Evolutionary conservation across 345 rosid genomes (phyloP).

Genomic region (Hibiscus syriacus): DNA sequence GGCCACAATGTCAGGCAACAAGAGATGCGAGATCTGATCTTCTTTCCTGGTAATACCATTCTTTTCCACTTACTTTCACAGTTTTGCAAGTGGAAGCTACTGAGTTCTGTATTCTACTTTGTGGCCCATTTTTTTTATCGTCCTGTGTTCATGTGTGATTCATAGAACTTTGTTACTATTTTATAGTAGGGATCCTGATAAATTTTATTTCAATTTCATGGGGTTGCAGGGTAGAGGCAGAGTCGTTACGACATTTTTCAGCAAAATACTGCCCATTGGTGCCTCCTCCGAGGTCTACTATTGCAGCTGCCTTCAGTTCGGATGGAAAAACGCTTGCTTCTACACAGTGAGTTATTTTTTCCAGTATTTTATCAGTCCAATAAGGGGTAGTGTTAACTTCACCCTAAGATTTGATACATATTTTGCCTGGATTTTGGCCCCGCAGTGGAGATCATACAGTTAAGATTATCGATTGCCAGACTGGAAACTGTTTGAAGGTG

Average conservation of each 20-base stretch:
- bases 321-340: conserved; percentile 78
- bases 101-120: background rate
- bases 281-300: conserved; percentile 82
- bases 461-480: conserved; percentile 66
- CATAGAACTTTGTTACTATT: background rate
- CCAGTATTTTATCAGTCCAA: background rate
- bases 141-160: background rate
- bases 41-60: conserved; percentile 52
- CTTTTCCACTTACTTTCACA: background rate
- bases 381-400: background rate
- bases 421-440: conserved; percentile 3
- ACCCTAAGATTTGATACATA: background rate
- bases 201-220: background rate
- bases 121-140: background rate
- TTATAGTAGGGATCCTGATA: background rate
- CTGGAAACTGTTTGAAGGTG: conserved; percentile 68
- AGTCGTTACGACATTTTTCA: conserved; percentile 59
- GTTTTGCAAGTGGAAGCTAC: conserved; percentile 1
- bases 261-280: conserved; percentile 59
- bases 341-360: conserved; percentile 67
- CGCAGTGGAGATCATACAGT: conserved; percentile 89
- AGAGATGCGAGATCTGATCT: conserved; percentile 54
- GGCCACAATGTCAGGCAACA: conserved; percentile 23
- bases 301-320: conserved; percentile 80
- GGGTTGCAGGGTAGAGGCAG: conserved; percentile 63